Evolutionary conservation across 2,329 filamentous ascomycete species (phyloP), one percentile per base, ranked within the genome.

Genomic region (Ophiostoma ips): DNA sequence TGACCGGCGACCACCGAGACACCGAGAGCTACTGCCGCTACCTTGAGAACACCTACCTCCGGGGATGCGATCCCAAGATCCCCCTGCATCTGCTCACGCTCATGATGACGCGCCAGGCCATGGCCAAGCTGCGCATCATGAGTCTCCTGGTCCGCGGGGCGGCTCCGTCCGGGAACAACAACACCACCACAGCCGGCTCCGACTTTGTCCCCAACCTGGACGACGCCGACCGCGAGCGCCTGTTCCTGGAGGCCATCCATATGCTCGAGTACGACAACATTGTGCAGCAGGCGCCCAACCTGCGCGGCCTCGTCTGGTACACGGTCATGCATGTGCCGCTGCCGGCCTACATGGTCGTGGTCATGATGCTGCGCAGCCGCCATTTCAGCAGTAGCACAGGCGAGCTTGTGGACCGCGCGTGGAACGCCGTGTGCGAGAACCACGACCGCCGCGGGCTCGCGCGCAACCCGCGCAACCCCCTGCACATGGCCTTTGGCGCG

Each of bases 231-330:
- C 71, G 73, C 18, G 73, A 79, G 41, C 65, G 61, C 6, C 66
- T 77, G 34, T 73, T 78, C 56, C 58, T 72, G 31, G 71, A 77
- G 52, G 73, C 76, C 12, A 73, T 76, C 37, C 67, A 70, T 54
- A 76, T 77, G 69, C 65, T 80, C 24, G 76, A 79, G 60, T 76
- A 75, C 53, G 76, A 80, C 60, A 77, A 75, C 52, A 58, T 73
- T 34, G 69, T 79, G 19, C 72, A 77, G 53, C 66, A 67, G 1
- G 68, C 71, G 6, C 69, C 75, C 15, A 68, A 63, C 46, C 62
- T 80, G 3, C 68, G 68, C 15, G 68, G 72, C 2, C 80, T 75
- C 56, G 66, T 66, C 47, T 81, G 77, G 77, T 80, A 76, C 58
- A 76, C 73, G 0, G 67, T 71, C 55, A 71, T 78, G 57, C 69